phyloP scores from a whole-genome alignment of 2,329 filamentous ascomycete species.

The Biscogniauxia marginata region DNA sequence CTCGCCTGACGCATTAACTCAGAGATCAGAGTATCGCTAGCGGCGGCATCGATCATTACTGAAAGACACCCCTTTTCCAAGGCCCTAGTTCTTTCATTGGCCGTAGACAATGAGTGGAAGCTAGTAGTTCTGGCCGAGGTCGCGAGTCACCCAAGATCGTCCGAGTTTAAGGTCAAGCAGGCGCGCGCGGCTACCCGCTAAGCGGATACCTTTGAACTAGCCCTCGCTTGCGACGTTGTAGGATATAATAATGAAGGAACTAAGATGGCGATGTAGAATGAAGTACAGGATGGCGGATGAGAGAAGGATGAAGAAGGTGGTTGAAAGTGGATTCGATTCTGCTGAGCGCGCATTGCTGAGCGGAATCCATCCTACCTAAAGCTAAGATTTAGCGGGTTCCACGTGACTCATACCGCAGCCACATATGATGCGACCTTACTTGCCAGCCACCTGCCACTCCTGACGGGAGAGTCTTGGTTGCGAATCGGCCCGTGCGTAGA shows the following conservation, averaged over 20 bases:
- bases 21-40: background rate
- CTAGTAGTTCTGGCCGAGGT: background rate
- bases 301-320: no score
- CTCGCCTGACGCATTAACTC: background rate
- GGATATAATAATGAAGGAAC: background rate
- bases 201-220: background rate
- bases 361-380: no score
- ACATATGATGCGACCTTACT: no score
- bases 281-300: no score
- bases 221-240: background rate
- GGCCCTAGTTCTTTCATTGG: background rate
- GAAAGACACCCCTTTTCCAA: background rate
- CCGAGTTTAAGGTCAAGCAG: background rate
- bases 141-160: background rate
- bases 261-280: no score
- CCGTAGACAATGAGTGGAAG: background rate
- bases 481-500: no score
- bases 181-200: background rate
- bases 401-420: no score
- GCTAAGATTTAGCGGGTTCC: no score
- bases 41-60: background rate
- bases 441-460: no score
- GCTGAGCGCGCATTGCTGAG: no score
- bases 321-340: no score
- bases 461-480: no score